Evolutionary conservation across 73 alveolate genomes (phyloP).

Genomic region (Symbiodinium natans): DNA sequence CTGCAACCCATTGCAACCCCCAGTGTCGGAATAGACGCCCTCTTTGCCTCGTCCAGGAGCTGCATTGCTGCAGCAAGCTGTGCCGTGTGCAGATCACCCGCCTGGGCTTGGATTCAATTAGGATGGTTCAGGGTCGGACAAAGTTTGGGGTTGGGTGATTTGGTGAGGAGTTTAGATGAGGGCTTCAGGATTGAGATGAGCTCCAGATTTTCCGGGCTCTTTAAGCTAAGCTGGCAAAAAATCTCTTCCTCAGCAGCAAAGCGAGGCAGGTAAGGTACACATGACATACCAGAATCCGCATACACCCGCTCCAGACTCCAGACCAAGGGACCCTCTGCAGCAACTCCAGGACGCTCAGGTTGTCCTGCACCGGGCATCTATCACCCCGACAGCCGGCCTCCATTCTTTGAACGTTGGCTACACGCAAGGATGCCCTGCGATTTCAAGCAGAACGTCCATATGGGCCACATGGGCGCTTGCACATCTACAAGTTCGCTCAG

Average conservation of each 20-base stretch:
- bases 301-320: too few species aligned
- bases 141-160: background rate
- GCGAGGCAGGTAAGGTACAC: too few species aligned
- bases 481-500: too few species aligned
- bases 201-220: too few species aligned
- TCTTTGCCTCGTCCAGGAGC: conserved; percentile 13
- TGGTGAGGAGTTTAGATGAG: background rate
- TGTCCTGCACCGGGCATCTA: conserved; percentile 16
- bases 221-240: too few species aligned
- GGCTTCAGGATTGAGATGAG: background rate
- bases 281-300: too few species aligned
- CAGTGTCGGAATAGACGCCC: too few species aligned
- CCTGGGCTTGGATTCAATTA: background rate
- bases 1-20: too few species aligned
- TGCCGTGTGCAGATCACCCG: background rate
- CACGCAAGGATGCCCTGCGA: background rate
- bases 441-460: too few species aligned
- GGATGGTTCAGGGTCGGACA: background rate
- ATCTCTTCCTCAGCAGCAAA: too few species aligned
- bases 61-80: background rate
- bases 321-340: background rate
- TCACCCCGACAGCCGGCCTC: too few species aligned
- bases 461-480: too few species aligned
- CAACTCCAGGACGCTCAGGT: background rate
- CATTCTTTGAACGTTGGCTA: background rate